Percentiles rank a stretch among this genome's conserved stretches.
phyloP scores from a whole-genome alignment of 306 rosid genomes.

The Ochetophila trinervis region DNA sequence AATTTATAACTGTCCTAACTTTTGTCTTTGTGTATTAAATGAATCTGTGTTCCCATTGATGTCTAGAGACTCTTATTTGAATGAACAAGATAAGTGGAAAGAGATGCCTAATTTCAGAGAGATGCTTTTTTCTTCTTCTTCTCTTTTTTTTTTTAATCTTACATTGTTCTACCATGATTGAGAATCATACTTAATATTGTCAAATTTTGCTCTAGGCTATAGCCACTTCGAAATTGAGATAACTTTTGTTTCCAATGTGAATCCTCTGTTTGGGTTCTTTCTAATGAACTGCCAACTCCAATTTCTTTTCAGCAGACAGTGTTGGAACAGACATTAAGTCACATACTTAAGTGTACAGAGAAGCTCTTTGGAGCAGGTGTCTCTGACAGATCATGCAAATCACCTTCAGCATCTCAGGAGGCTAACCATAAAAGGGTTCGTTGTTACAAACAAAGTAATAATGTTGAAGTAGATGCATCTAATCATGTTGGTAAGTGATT shows the following conservation, averaged over 20 bases:
- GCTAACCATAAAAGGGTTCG: constrained; percentile 31
- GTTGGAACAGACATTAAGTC: constrained; percentile 57
- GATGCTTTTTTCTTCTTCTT: not conserved
- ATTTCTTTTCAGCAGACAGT: constrained; percentile 35
- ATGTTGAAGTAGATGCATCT: constrained; percentile 27
- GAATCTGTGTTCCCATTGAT: not conserved
- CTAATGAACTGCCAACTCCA: not conserved
- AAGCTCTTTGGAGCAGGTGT: constrained; percentile 49
- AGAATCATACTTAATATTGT: too few relatives aligned
- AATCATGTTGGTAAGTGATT: constrained; percentile 45
- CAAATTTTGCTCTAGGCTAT: too few relatives aligned
- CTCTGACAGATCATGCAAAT: constrained; percentile 22
- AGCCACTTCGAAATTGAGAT: not conserved
- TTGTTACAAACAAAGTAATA: constrained; percentile 24
- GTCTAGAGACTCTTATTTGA: not conserved
- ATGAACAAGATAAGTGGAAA: too few relatives aligned
- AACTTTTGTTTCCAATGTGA: not conserved
- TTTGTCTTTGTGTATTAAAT: not conserved
- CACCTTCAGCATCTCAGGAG: constrained; percentile 27
- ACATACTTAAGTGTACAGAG: constrained; percentile 53
- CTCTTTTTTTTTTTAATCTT: constrained; percentile 2
- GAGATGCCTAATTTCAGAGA: too few relatives aligned
- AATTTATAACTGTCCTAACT: not conserved
- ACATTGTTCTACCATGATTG: too few relatives aligned
- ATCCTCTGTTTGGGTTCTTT: not conserved